Percentiles rank a stretch among this genome's conserved stretches.
Evolutionary conservation across 257 asterid genomes (phyloP).

Genomic region (Handroanthus guayacan): DNA sequence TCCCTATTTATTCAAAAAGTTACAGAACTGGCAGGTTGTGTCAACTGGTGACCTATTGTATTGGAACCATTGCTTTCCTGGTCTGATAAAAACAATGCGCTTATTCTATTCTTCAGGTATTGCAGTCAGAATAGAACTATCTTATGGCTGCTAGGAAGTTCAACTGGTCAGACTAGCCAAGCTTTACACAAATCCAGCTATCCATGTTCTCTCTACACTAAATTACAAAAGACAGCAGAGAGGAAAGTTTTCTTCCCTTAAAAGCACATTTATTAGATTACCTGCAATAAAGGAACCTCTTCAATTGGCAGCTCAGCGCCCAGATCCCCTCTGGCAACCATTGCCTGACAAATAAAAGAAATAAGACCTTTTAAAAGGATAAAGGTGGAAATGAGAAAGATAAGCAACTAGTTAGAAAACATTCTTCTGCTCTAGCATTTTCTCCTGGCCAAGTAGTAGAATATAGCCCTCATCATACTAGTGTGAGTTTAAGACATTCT

Average conservation of each 20-base stretch:
- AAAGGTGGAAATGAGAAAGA: neutral
- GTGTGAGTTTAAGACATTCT: slow-evolving; percentile 3
- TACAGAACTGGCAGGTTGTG: too few relatives aligned
- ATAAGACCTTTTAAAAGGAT: slow-evolving; percentile 26
- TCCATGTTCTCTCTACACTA: slow-evolving; percentile 4
- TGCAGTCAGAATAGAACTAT: too few relatives aligned
- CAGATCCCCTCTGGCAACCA: slow-evolving; percentile 99
- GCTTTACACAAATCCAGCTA: neutral
- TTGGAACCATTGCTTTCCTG: too few relatives aligned
- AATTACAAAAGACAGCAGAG: slow-evolving; percentile 1
- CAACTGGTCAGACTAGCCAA: too few relatives aligned
- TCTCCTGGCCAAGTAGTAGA: slow-evolving; percentile 20
- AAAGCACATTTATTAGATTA: slow-evolving; percentile 30
- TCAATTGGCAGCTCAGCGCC: slow-evolving; percentile 97
- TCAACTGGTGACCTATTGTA: too few relatives aligned
- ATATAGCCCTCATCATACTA: neutral
- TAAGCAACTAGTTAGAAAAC: neutral
- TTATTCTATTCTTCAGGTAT: too few relatives aligned
- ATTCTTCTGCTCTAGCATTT: slow-evolving; percentile 20
- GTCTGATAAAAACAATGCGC: too few relatives aligned
- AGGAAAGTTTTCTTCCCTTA: neutral
- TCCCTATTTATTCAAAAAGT: too few relatives aligned
- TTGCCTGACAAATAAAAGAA: slow-evolving; percentile 62
- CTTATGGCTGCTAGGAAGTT: too few relatives aligned
- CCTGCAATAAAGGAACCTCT: slow-evolving; percentile 99